These are phyloP conservation scores for Geotrichum phurueaensis DNA, from an alignment of 1,139 yeast species.

Conservation along the genomic window DNA sequence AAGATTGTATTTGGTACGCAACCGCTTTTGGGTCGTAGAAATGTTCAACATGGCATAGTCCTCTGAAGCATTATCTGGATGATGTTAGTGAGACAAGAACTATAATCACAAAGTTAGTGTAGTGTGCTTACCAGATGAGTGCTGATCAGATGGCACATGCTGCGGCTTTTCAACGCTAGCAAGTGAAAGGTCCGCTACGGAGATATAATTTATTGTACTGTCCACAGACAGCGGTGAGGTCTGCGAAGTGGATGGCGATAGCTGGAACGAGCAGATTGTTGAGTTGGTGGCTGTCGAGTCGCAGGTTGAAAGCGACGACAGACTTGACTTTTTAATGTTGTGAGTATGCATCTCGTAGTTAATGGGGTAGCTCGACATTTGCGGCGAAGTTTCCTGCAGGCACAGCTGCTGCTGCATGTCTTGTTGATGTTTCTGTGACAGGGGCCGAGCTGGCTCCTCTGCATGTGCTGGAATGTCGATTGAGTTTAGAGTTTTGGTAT, in stretches of 20 bases:
- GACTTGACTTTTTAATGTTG: background rate
- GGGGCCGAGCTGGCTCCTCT: background rate
- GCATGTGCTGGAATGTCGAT: background rate
- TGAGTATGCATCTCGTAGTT: background rate
- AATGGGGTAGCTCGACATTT: background rate
- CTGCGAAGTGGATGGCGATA: background rate
- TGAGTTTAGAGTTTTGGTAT: background rate
- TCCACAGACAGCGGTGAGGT: background rate
- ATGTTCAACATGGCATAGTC: constrained; percentile 2
- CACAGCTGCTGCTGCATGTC: too few relatives aligned
- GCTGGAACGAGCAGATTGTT: background rate
- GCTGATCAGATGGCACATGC: background rate
- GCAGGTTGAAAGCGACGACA: background rate
- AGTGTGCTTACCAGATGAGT: background rate
- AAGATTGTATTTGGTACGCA: constrained; percentile 28
- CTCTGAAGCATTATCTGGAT: constrained; percentile 12
- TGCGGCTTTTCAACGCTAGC: background rate
- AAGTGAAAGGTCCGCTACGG: background rate
- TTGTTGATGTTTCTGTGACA: background rate
- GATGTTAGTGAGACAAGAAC: background rate
- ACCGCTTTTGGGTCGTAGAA: constrained; percentile 20
- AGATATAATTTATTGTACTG: background rate
- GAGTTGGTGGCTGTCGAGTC: background rate
- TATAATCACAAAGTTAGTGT: too few relatives aligned
- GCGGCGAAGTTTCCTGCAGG: background rate